phyloP scores from a whole-genome alignment of 2,329 filamentous ascomycete genomes.

The Ceratocystis eucalypticola region DNA sequence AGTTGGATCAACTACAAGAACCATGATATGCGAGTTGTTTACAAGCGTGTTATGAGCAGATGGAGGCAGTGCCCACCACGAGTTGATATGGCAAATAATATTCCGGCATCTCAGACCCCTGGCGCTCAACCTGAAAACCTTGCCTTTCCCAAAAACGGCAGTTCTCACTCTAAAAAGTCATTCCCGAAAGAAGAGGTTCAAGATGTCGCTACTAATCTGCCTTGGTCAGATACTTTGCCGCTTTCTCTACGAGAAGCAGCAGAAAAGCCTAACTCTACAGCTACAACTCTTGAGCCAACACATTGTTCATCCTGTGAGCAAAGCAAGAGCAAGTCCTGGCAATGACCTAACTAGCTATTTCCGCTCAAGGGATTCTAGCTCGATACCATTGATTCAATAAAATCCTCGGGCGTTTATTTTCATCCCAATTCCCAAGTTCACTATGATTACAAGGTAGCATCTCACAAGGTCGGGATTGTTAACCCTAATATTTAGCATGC shows the following conservation, averaged over 20 bases:
- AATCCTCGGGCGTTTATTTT: too few species aligned
- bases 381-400: too few species aligned
- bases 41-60: conserved; percentile 2
- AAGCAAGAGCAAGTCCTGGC: neutral
- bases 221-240: neutral
- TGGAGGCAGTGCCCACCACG: conserved; percentile 10
- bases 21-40: conserved; percentile 10
- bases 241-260: neutral
- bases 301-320: neutral
- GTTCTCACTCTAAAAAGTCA: neutral
- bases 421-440: too few species aligned
- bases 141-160: too few species aligned
- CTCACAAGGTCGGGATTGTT: too few species aligned
- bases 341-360: neutral
- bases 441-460: too few species aligned
- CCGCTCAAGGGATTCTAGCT: too few species aligned
- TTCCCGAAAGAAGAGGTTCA: neutral
- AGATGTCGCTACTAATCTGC: neutral
- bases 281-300: neutral
- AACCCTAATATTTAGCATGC: too few species aligned
- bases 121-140: neutral
- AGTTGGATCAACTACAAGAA: conserved; percentile 12
- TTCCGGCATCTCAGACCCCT: neutral
- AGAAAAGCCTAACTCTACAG: neutral
- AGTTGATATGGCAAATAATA: neutral